A percentile compares a stretch with the other conserved stretches of the same genome.
phyloP scores from a whole-genome alignment of 2,329 filamentous ascomycete genomes.

The Calonectria ilicicola region DNA sequence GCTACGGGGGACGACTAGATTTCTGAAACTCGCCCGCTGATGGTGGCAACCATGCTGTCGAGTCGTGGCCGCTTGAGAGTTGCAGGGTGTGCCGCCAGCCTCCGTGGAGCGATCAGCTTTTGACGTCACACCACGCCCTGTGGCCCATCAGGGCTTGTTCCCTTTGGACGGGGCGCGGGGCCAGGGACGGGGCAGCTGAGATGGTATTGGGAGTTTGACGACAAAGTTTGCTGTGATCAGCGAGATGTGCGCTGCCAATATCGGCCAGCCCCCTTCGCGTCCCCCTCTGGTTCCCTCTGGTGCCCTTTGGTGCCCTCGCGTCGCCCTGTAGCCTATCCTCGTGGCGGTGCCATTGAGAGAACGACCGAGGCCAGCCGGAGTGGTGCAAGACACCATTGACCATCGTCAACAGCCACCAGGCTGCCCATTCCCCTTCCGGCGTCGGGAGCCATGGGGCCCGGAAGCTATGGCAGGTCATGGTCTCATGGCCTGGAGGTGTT shows the following conservation, averaged over 20 bases:
- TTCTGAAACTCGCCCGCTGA: conserved; percentile 25
- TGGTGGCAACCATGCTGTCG: conserved; percentile 8
- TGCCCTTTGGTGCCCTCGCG: no score
- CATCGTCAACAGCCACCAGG: background rate
- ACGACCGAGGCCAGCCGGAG: background rate
- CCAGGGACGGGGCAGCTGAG: conserved; percentile 1
- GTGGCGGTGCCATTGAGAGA: background rate
- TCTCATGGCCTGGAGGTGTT: conserved; percentile 15
- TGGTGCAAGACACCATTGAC: background rate
- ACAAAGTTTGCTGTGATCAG: conserved; percentile 4
- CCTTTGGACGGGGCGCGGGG: background rate
- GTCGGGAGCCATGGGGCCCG: background rate
- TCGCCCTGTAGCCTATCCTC: background rate
- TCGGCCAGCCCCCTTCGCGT: background rate
- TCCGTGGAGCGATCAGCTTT: conserved; percentile 10
- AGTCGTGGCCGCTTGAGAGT: conserved; percentile 22
- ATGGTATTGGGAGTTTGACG: background rate
- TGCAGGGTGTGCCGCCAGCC: conserved; percentile 11
- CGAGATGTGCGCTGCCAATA: conserved; percentile 17
- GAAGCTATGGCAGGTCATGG: background rate
- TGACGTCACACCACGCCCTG: conserved; percentile 26
- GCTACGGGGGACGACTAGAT: background rate
- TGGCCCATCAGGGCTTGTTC: conserved; percentile 12
- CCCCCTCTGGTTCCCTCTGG: no score
- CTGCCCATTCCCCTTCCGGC: background rate